phyloP scores from a whole-genome alignment of 192 early-diverging fungal genomes.

The Entomortierella beljakovae region DNA sequence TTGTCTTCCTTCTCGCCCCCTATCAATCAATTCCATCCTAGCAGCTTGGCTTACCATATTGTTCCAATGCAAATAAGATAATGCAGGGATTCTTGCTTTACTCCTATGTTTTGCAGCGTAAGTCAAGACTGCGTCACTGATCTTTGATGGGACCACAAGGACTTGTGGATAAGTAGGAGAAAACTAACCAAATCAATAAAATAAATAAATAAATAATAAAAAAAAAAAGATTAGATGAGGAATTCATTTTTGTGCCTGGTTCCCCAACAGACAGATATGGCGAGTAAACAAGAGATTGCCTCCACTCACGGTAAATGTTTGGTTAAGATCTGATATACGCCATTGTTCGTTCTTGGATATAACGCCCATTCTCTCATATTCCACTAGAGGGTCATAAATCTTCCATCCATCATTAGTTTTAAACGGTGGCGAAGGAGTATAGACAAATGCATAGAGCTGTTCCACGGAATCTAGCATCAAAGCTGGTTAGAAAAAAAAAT shows the following conservation, averaged over 20 bases:
- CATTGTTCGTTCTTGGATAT: constrained; percentile 71
- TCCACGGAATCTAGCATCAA: constrained; percentile 68
- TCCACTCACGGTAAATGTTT: constrained; percentile 72
- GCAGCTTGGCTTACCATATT: constrained; percentile 68
- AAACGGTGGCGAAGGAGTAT: constrained; percentile 62
- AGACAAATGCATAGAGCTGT: constrained; percentile 84
- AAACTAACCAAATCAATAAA: constrained; percentile 66
- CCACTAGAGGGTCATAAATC: constrained; percentile 78
- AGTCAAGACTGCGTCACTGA: constrained; percentile 89
- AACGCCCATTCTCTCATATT: constrained; percentile 91
- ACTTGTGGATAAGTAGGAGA: constrained; percentile 89
- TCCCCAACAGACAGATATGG: not conserved
- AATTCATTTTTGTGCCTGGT: not conserved
- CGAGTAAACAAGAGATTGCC: not conserved
- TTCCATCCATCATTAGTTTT: constrained; percentile 69
- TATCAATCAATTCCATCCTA: no score
- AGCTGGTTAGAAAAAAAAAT: not conserved
- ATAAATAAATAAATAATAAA: no score
- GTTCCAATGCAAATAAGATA: constrained; percentile 88
- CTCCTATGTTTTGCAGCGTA: constrained; percentile 92
- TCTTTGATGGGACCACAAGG: constrained; percentile 86
- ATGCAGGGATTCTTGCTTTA: constrained; percentile 89
- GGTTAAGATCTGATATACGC: constrained; percentile 84
- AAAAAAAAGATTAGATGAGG: no score
- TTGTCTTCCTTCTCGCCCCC: no score